A percentile compares a stretch with the other conserved stretches of the same genome.
Conservation (phyloP, 768 basidiomycete genomes). For the Suillus occidentalis region DNA sequence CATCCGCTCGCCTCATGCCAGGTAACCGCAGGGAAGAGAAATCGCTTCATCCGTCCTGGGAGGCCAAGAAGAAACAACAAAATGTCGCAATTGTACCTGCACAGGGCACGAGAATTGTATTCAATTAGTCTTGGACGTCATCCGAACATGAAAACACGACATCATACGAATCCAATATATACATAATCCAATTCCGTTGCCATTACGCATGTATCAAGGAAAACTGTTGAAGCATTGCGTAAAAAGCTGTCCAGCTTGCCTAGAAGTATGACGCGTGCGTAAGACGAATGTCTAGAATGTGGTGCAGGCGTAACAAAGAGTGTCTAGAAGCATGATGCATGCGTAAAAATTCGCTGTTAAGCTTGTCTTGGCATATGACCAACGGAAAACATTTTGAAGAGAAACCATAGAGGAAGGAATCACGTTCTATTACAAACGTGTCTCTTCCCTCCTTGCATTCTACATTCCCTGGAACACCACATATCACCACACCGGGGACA, state of each 20-base stretch:
- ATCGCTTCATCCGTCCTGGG: slow-evolving; percentile 93
- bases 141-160: neutral
- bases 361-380: neutral
- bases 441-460: slow-evolving; percentile 50
- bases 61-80: slow-evolving; percentile 83
- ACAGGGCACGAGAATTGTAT: slow-evolving; percentile 87
- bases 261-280: neutral
- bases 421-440: slow-evolving; percentile 42
- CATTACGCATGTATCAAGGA: neutral
- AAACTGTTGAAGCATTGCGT: neutral
- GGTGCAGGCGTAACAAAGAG: neutral
- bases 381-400: neutral
- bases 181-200: neutral
- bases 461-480: slow-evolving; percentile 68
- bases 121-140: slow-evolving; percentile 18
- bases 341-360: neutral
- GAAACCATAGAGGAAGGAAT: neutral
- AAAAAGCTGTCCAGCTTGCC: neutral
- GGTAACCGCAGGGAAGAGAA: slow-evolving; percentile 13
- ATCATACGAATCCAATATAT: neutral
- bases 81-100: slow-evolving; percentile 60
- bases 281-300: neutral
- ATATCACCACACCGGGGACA: slow-evolving; percentile 57
- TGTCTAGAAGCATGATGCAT: neutral
- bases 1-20: neutral